Evolutionary conservation across 2,329 filamentous ascomycete genomes (phyloP).

Genomic region (Cercospora zeina): DNA sequence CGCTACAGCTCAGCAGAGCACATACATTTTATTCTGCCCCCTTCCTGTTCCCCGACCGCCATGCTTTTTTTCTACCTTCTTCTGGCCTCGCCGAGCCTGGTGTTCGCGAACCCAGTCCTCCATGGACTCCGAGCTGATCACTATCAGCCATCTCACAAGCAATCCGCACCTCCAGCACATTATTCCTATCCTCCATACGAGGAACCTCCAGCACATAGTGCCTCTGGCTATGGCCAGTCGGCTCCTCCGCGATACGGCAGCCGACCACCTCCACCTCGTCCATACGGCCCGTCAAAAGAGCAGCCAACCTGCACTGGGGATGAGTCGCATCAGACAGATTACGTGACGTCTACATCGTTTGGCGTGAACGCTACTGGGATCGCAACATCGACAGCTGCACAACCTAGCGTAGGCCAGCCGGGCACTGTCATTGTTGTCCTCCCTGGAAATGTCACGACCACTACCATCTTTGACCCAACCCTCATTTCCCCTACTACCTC

Average conservation of each 20-base stretch:
- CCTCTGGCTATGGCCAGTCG: not conserved
- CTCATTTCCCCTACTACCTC: too few relatives aligned
- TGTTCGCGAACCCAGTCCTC: not conserved
- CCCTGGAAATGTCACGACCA: too few relatives aligned
- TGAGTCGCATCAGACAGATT: not conserved
- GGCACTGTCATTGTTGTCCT: not conserved
- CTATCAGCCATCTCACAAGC: not conserved
- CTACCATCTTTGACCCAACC: too few relatives aligned
- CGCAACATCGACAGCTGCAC: not conserved
- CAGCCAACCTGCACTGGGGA: not conserved
- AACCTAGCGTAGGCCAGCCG: not conserved
- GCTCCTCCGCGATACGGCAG: not conserved
- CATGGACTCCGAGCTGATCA: not conserved
- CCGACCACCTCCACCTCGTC: not conserved
- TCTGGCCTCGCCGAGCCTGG: not conserved
- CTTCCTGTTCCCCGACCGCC: not conserved
- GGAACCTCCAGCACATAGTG: not conserved
- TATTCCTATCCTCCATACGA: too few relatives aligned
- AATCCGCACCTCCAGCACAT: not conserved
- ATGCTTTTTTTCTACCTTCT: not conserved
- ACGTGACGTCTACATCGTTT: slow-evolving; percentile 5
- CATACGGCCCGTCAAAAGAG: not conserved
- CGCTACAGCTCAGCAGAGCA: too few relatives aligned
- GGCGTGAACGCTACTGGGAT: not conserved
- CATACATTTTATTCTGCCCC: not conserved